phyloP scores from a whole-genome alignment of 2,329 filamentous ascomycete species.

The Colletotrichum neosansevieriae region DNA sequence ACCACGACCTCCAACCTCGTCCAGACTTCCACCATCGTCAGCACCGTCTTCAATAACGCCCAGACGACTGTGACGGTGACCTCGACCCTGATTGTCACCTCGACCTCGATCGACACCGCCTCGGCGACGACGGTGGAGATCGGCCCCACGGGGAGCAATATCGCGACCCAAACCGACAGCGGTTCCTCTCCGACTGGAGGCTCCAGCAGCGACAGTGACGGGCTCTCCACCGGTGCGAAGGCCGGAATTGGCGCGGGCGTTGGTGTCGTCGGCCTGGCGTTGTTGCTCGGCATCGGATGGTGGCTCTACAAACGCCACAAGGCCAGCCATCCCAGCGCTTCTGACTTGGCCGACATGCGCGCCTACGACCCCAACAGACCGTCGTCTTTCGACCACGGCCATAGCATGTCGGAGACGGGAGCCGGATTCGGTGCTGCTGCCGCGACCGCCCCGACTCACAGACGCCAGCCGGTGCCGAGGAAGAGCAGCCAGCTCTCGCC shows the following conservation, averaged over 20 bases:
- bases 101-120: conserved; percentile 49
- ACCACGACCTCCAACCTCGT: conserved; percentile 48
- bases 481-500: conserved; percentile 34
- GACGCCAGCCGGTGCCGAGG: conserved; percentile 25
- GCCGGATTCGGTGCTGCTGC: conserved; percentile 11
- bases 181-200: conserved; percentile 7
- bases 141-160: conserved; percentile 46
- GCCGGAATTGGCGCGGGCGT: conserved; percentile 57
- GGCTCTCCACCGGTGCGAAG: conserved; percentile 57
- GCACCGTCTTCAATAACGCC: conserved; percentile 46
- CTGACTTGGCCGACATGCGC: conserved; percentile 45
- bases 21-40: conserved; percentile 44
- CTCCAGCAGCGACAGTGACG: conserved; percentile 41
- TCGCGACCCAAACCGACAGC: conserved; percentile 40
- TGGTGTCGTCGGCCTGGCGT: conserved; percentile 50
- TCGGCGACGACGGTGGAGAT: conserved; percentile 42
- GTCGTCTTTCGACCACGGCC: conserved; percentile 15
- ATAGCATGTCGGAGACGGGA: conserved; percentile 33
- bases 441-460: conserved; percentile 12
- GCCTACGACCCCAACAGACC: conserved; percentile 54
- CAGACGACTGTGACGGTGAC: conserved; percentile 54
- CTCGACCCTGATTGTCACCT: conserved; percentile 52
- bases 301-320: conserved; percentile 42
- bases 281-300: conserved; percentile 41
- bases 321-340: conserved; percentile 36